These are phyloP conservation scores for Rhynchospora tenuis DNA, from an alignment of 176 grass and related monocot species.

Conservation along the genomic window DNA sequence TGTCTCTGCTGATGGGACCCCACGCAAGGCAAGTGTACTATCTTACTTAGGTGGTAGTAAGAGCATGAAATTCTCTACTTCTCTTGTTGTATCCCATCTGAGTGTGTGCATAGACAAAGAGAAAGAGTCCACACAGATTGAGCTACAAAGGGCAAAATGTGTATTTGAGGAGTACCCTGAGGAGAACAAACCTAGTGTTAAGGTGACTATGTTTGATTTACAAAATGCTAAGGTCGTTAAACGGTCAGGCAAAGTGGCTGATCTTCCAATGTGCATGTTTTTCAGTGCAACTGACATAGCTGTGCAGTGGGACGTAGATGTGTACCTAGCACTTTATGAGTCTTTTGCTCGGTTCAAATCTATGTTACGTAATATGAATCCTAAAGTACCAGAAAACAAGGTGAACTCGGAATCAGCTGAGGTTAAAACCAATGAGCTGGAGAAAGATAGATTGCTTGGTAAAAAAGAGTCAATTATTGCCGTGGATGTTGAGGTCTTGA, in stretches of 20 bases:
- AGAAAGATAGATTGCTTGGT: conserved; percentile 29
- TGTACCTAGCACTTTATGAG: conserved; percentile 70
- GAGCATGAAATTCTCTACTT: conserved; percentile 61
- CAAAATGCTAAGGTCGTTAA: conserved; percentile 95
- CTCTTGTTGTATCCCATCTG: conserved; percentile 76
- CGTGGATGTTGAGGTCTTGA: conserved; percentile 78
- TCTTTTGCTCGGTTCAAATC: conserved; percentile 56
- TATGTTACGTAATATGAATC: conserved; percentile 55
- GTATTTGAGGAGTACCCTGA: conserved; percentile 65
- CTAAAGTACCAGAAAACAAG: conserved; percentile 45
- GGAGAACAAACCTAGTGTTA: conserved; percentile 43
- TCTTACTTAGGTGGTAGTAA: conserved; percentile 40
- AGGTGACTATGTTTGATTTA: conserved; percentile 87
- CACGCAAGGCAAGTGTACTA: conserved; percentile 69
- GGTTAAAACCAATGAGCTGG: conserved; percentile 34
- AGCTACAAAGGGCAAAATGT: conserved; percentile 79
- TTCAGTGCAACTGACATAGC: conserved; percentile 87
- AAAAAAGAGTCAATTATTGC: conserved; percentile 83
- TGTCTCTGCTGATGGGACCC: conserved; percentile 84
- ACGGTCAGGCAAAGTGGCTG: conserved; percentile 50
- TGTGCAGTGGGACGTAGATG: conserved; percentile 92
- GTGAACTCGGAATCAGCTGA: conserved; percentile 26
- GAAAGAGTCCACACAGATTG: conserved; percentile 61
- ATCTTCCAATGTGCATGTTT: conserved; percentile 67
- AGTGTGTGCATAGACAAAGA: conserved; percentile 75